A percentile compares a stretch with the other conserved stretches of the same genome.
These are phyloP conservation scores for Hypoxylon sp. DNA, from an alignment of 2,329 filamentous ascomycete species.

Conservation along the genomic window DNA sequence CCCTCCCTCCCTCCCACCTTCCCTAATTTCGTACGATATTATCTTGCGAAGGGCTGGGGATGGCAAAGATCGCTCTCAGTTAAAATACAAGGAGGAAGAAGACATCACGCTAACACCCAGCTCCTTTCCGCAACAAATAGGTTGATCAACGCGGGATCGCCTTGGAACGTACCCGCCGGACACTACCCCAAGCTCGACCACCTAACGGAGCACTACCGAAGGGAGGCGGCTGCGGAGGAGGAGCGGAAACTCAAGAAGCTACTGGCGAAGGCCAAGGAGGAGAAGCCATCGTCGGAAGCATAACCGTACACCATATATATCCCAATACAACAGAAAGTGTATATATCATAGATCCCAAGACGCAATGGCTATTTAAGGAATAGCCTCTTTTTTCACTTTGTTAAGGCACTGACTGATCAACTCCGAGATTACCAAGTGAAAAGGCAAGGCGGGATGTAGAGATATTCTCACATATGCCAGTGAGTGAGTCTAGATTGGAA, in stretches of 20 bases:
- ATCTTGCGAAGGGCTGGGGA: neutral
- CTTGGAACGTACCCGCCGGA: slow-evolving; percentile 69
- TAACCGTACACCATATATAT: slow-evolving; percentile 27
- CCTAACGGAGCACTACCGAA: slow-evolving; percentile 70
- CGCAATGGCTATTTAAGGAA: slow-evolving; percentile 2
- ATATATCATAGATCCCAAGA: slow-evolving; percentile 24
- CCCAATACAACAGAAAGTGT: slow-evolving; percentile 22
- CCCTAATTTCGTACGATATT: slow-evolving; percentile 5
- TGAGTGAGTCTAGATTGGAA: neutral
- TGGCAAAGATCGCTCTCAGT: neutral
- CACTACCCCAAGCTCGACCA: slow-evolving; percentile 69
- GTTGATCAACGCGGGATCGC: slow-evolving; percentile 65
- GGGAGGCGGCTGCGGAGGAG: slow-evolving; percentile 69
- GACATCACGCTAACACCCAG: too few species aligned
- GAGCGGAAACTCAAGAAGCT: slow-evolving; percentile 68
- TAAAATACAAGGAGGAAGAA: too few species aligned
- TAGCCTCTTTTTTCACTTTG: slow-evolving; percentile 11
- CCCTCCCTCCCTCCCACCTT: slow-evolving; percentile 21
- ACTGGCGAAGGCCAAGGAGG: slow-evolving; percentile 56
- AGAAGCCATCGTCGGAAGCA: slow-evolving; percentile 6
- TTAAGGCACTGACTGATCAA: neutral
- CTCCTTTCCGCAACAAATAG: slow-evolving; percentile 53
- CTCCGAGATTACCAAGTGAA: neutral
- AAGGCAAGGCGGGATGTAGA: too few species aligned
- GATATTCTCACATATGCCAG: neutral